Conservation (phyloP, 768 basidiomycete genomes). For the Boletus rubescentipes region DNA sequence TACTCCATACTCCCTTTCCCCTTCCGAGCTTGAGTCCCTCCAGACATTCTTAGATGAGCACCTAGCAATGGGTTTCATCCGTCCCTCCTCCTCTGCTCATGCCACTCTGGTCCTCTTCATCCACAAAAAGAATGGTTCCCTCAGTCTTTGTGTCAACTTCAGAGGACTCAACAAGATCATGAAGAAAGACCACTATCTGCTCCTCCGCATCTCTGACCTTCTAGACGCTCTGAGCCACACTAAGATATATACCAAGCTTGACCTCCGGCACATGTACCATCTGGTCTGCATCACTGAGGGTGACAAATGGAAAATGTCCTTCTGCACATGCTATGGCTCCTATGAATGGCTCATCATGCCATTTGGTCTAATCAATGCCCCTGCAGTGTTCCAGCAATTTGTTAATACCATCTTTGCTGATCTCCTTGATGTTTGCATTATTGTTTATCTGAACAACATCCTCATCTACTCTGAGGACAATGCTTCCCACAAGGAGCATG, state of each 20-base stretch:
- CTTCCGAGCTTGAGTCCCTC: too few relatives aligned
- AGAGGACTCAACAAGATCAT: constrained; percentile 31
- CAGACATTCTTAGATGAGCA: too few relatives aligned
- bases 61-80: too few relatives aligned
- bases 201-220: not conserved
- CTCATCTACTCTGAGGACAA: too few relatives aligned
- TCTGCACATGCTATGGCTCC: too few relatives aligned
- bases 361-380: too few relatives aligned
- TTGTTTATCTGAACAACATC: not conserved
- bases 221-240: not conserved
- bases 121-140: too few relatives aligned
- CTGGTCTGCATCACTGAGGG: not conserved
- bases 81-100: not conserved
- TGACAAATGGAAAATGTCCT: too few relatives aligned
- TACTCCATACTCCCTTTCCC: too few relatives aligned
- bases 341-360: too few relatives aligned
- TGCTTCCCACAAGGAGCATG: too few relatives aligned
- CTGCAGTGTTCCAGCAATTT: not conserved
- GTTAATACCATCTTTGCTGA: not conserved
- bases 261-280: not conserved
- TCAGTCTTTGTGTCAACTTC: constrained; percentile 32
- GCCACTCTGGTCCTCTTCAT: constrained; percentile 6
- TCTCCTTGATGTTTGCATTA: too few relatives aligned
- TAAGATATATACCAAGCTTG: not conserved
- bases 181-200: constrained; percentile 29